Base-by-base conservation (phyloP, 139 green algal genomes). In the Chlamydomonas applanata region DNA sequence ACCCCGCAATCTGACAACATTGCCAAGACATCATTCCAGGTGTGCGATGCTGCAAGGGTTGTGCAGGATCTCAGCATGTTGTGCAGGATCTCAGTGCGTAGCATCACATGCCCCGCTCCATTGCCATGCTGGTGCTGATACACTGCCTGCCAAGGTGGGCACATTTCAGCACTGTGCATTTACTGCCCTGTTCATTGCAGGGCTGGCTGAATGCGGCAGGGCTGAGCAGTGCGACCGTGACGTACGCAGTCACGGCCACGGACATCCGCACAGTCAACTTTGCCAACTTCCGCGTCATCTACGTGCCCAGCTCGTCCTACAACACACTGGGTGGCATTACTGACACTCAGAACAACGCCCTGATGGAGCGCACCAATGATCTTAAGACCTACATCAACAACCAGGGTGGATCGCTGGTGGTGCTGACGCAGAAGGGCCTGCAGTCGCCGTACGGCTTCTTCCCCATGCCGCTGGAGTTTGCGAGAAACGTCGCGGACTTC, bases 211-310 rank as follows among this genome's bases (percentile, higher is more conserved):
- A 30, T n/a, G 57, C n/a, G 17, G 60, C 27, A 34, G 44, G 25
- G 11, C 60, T 78, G 11, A 5, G 19, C 17, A 49, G 16, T 9
- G 59, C 16, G 34, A 32, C 24, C 1, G 45, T 72, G 25, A 72
- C 60, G 7, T 72, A 71, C 29, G 27, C 71, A 7, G 56, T 36
- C 36, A 67, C 11, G 60, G 20, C n/a, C 3, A 17, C 44, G 1
- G 17, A 29, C 7, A 72, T 78, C 22, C 16, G 3, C 9, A 67
- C 19, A 4, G 29, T 70, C 63, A 79, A 69, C 63, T 79, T 79
- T 46, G 32, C 14, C 16, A 4, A 59, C 35, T 76, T 44, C 56
- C 62, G 62, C 62, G 4, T 69, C 20, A 32, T 69, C 2, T 69
- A 69, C 17, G 34, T 69, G 33, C 62, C 62, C 5, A 30, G 5